These are phyloP conservation scores for Clonostachys solani DNA, from an alignment of 2,329 filamentous ascomycete genomes.

Conservation along the genomic window DNA sequence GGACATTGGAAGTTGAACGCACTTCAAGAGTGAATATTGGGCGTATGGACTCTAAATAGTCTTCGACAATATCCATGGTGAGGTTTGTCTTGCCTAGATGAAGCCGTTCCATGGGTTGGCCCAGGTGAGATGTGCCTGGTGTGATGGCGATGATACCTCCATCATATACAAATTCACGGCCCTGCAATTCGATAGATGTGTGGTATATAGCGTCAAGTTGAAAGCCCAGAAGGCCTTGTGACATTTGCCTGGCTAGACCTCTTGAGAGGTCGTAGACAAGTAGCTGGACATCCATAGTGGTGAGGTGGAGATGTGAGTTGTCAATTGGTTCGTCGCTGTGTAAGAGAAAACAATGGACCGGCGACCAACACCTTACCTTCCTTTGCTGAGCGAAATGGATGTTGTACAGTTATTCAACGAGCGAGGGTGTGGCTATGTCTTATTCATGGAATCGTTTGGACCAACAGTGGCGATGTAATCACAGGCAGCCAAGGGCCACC, in stretches of 20 bases:
- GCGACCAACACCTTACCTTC: too few species aligned
- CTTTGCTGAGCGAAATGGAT: not conserved
- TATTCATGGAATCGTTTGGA: too few species aligned
- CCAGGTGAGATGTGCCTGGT: conserved; percentile 83
- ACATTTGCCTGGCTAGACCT: conserved; percentile 53
- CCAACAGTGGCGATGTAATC: too few species aligned
- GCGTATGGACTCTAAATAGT: conserved; percentile 82
- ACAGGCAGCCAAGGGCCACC: too few species aligned
- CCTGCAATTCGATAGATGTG: conserved; percentile 80
- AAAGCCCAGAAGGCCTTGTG: conserved; percentile 46
- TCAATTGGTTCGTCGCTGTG: not conserved
- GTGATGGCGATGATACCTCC: conserved; percentile 77
- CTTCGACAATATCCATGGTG: conserved; percentile 75
- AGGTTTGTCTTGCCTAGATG: conserved; percentile 73
- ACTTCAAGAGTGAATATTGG: conserved; percentile 79
- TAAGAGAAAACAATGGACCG: not conserved
- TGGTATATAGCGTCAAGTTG: conserved; percentile 92
- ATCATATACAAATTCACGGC: conserved; percentile 89
- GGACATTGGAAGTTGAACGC: conserved; percentile 2
- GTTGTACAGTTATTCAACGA: not conserved
- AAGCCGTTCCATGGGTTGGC: conserved; percentile 72
- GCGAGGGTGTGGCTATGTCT: not conserved
- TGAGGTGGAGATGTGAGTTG: not conserved
- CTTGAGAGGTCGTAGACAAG: conserved; percentile 75
- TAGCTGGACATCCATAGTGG: conserved; percentile 67